A percentile compares a stretch with the other conserved stretches of the same genome.
These are phyloP conservation scores for Oryza punctata DNA, from an alignment of 176 grass and related monocot genomes.

Conservation along the genomic window DNA sequence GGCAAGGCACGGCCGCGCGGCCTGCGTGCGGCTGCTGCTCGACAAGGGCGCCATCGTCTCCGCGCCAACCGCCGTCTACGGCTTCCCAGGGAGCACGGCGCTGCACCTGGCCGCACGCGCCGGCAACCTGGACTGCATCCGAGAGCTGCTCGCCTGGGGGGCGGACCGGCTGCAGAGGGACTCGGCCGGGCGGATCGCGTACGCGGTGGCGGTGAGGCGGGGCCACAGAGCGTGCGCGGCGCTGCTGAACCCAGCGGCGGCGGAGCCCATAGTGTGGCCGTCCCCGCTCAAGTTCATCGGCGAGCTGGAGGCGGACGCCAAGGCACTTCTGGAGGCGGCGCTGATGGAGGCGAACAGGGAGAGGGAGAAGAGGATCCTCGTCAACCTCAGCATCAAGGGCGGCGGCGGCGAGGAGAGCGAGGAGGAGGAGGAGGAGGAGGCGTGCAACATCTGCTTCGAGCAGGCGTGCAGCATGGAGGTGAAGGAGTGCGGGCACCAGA, in stretches of 20 bases:
- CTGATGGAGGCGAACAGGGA: constrained; percentile 63
- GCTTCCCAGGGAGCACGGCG: constrained; percentile 39
- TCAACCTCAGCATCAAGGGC: no score
- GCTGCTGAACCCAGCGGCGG: constrained; percentile 57
- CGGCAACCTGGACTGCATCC: constrained; percentile 49
- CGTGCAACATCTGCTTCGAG: constrained; percentile 96
- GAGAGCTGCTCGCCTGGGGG: constrained; percentile 68
- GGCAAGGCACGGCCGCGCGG: constrained; percentile 43
- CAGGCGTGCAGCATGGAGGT: constrained; percentile 86
- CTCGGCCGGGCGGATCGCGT: constrained; percentile 62
- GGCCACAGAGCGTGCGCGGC: constrained; percentile 61
- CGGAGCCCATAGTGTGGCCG: constrained; percentile 80
- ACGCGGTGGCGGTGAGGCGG: constrained; percentile 60
- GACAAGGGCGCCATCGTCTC: constrained; percentile 61
- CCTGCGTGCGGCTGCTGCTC: constrained; percentile 58
- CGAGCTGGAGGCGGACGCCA: constrained; percentile 71
- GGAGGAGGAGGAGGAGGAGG: constrained; percentile 47
- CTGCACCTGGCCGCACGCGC: constrained; percentile 64
- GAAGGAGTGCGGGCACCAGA: constrained; percentile 87
- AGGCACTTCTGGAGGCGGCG: constrained; percentile 65
- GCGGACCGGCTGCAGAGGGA: constrained; percentile 55
- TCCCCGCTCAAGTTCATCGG: constrained; percentile 84
- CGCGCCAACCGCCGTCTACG: constrained; percentile 23
- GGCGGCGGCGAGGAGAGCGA: not conserved
- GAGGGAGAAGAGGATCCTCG: constrained; percentile 65